Conservation (phyloP, 2,329 filamentous ascomycete genomes). For the Pseudogymnoascus sp. region DNA sequence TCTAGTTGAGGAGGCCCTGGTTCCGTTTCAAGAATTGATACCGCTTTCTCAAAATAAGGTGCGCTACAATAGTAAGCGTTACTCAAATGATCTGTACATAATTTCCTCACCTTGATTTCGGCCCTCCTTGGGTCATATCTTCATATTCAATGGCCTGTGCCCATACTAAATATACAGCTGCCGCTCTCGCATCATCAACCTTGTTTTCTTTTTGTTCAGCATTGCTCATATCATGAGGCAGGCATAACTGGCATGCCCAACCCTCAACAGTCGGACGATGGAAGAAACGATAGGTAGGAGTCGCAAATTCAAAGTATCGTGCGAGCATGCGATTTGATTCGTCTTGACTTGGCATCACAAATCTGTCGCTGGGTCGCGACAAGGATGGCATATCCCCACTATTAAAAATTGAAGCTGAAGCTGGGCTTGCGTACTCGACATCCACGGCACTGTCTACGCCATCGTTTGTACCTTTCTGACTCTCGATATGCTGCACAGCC, state of each 20-base stretch:
- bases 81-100: not conserved
- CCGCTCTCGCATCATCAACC: not conserved
- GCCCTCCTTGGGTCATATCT: not conserved
- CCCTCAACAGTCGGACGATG: constrained; percentile 44
- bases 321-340: constrained; percentile 33
- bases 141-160: constrained; percentile 10
- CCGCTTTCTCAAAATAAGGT: not conserved
- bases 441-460: not conserved
- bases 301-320: constrained; percentile 53
- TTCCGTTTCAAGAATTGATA: constrained; percentile 38
- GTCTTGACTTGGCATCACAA: constrained; percentile 13
- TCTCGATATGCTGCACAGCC: constrained; percentile 43
- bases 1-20: constrained; percentile 47
- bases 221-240: not conserved
- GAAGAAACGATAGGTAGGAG: constrained; percentile 52
- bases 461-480: constrained; percentile 27
- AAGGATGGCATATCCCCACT: constrained; percentile 18
- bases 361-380: not conserved
- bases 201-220: not conserved
- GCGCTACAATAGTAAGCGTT: not conserved
- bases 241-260: constrained; percentile 37
- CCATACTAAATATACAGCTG: constrained; percentile 8
- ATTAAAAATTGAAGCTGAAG: constrained; percentile 20
- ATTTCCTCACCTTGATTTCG: not conserved
- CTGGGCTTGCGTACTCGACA: not conserved